Percentiles rank a stretch among this genome's conserved stretches.
Conservation (phyloP, 2,329 filamentous ascomycete genomes). For the Fusarium clavum region DNA sequence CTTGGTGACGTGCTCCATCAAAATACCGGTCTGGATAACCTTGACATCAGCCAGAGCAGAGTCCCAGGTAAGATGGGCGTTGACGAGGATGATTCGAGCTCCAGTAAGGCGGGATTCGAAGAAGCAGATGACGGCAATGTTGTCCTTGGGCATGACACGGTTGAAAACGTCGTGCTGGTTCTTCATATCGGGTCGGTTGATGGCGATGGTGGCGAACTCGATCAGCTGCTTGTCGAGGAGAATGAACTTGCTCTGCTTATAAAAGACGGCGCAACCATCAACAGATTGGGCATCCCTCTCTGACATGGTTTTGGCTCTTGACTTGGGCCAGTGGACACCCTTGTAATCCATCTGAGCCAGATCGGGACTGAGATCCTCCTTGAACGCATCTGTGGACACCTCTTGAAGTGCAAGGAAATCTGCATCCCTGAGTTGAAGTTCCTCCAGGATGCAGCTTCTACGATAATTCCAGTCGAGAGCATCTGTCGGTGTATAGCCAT, state of each 20-base stretch:
- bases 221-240: conserved; percentile 94
- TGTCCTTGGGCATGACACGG: conserved; percentile 97
- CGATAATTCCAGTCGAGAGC: conserved; percentile 90
- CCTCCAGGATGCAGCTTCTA: conserved; percentile 82
- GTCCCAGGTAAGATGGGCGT: conserved; percentile 96
- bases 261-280: conserved; percentile 97
- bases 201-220: conserved; percentile 90
- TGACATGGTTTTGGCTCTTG: conserved; percentile 89
- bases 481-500: conserved; percentile 88
- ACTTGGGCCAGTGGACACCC: conserved; percentile 92
- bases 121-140: conserved; percentile 92
- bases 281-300: conserved; percentile 90
- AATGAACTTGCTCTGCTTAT: conserved; percentile 94
- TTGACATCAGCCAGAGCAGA: conserved; percentile 93
- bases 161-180: conserved; percentile 98
- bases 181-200: conserved; percentile 96
- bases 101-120: conserved; percentile 92
- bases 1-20: conserved; percentile 92
- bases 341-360: conserved; percentile 91
- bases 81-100: conserved; percentile 91
- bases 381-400: conserved; percentile 90
- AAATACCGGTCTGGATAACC: conserved; percentile 91
- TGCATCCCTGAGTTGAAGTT: conserved; percentile 81
- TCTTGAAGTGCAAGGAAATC: conserved; percentile 96
- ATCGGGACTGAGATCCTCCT: conserved; percentile 89